phyloP scores from a whole-genome alignment of 495 filamentous ascomycete genomes.

The Pseudevernia furfuracea region DNA sequence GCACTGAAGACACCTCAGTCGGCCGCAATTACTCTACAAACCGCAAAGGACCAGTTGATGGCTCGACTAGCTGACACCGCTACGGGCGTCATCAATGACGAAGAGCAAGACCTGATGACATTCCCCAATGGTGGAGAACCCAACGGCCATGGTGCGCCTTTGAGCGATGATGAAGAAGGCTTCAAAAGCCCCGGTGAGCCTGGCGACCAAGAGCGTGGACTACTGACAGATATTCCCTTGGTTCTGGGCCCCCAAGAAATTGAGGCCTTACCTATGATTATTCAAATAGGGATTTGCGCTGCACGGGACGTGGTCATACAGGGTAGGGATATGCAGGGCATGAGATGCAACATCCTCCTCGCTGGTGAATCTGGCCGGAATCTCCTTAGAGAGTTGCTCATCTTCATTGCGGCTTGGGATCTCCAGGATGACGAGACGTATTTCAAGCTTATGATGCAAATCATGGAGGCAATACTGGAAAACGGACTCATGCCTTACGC shows the following conservation, averaged over 20 bases:
- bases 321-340: conserved; percentile 71
- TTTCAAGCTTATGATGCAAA: conserved; percentile 91
- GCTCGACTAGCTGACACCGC: conserved; percentile 46
- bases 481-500: conserved; percentile 83
- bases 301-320: conserved; percentile 37
- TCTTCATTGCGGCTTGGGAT: conserved; percentile 96
- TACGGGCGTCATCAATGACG: conserved; percentile 36
- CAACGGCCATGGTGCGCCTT: conserved; percentile 39
- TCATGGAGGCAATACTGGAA: conserved; percentile 82
- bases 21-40: conserved; percentile 46
- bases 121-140: conserved; percentile 47
- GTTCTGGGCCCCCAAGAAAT: conserved; percentile 90
- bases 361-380: conserved; percentile 81
- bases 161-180: conserved; percentile 73
- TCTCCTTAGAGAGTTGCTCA: conserved; percentile 78
- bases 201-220: conserved; percentile 75
- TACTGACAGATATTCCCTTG: conserved; percentile 88
- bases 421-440: conserved; percentile 83
- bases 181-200: conserved; percentile 60
- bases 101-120: conserved; percentile 41
- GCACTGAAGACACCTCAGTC: conserved; percentile 49
- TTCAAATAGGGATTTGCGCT: conserved; percentile 80
- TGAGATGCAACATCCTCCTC: conserved; percentile 78
- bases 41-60: conserved; percentile 54
- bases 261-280: conserved; percentile 88